These are phyloP conservation scores for Lepiota brunneoincarnata DNA, from an alignment of 768 basidiomycete species.

Conservation along the genomic window DNA sequence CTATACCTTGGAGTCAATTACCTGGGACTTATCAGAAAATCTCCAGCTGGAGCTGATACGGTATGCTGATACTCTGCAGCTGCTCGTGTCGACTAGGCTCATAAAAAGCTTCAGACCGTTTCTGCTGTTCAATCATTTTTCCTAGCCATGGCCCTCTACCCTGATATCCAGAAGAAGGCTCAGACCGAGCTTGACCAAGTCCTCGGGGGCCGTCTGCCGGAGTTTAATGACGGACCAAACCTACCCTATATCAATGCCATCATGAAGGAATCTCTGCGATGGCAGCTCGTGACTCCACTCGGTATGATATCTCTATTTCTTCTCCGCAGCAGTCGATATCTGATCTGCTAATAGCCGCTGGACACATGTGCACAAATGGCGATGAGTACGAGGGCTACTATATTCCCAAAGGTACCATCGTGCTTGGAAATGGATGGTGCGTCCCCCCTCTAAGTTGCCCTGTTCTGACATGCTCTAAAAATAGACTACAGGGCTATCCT, in stretches of 20 bases:
- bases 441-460: too few species aligned
- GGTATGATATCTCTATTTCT: constrained; percentile 23
- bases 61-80: constrained; percentile 20
- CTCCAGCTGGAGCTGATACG: constrained; percentile 39
- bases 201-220: constrained; percentile 23
- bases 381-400: constrained; percentile 25
- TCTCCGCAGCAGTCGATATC: constrained; percentile 13
- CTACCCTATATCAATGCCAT: constrained; percentile 26
- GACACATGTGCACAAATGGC: constrained; percentile 21
- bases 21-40: not conserved
- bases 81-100: not conserved
- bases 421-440: constrained; percentile 24
- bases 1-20: not conserved
- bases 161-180: constrained; percentile 22
- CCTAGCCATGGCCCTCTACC: constrained; percentile 28
- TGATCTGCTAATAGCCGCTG: constrained; percentile 20
- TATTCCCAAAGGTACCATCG: constrained; percentile 30
- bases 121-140: constrained; percentile 31
- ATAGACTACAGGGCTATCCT: constrained; percentile 6
- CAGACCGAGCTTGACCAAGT: constrained; percentile 29
- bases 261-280: constrained; percentile 23
- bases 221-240: constrained; percentile 19
- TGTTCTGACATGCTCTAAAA: not conserved
- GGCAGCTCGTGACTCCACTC: constrained; percentile 17
- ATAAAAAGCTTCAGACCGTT: constrained; percentile 22